A percentile compares a stretch with the other conserved stretches of the same genome.
Evolutionary conservation across 2,329 filamentous ascomycete species (phyloP).

Genomic region (Talaromyces islandicus): DNA sequence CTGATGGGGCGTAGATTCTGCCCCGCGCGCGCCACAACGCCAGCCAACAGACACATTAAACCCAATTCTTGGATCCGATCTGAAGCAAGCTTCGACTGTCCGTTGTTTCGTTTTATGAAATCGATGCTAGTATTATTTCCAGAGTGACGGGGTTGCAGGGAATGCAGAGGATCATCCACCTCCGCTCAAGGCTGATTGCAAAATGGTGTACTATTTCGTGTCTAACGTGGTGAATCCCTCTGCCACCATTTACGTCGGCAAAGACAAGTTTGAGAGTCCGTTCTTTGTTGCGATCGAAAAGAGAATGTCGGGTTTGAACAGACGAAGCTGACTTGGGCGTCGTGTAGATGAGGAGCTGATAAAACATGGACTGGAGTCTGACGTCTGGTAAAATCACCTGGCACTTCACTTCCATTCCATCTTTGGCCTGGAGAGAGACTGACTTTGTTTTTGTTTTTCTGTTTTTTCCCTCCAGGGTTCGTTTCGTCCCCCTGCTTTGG

Average conservation of each 20-base stretch:
- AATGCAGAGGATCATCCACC: neutral
- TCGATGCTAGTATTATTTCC: neutral
- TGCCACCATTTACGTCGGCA: constrained; percentile 91
- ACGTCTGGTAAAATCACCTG: constrained; percentile 66
- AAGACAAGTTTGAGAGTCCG: constrained; percentile 98
- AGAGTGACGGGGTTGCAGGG: neutral
- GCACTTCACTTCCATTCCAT: constrained; percentile 5
- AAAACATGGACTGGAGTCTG: constrained; percentile 87
- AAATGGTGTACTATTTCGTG: constrained; percentile 94
- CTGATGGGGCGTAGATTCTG: neutral
- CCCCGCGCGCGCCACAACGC: neutral
- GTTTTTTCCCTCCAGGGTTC: constrained; percentile 13
- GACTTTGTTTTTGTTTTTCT: neutral
- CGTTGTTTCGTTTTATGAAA: neutral
- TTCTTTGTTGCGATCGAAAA: constrained; percentile 9
- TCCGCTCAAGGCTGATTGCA: neutral
- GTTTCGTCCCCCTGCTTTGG: constrained; percentile 1
- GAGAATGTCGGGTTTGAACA: neutral
- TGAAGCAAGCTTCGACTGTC: neutral
- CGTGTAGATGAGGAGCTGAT: constrained; percentile 86
- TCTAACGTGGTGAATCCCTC: constrained; percentile 76
- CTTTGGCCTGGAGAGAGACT: constrained; percentile 1
- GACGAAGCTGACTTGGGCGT: constrained; percentile 2
- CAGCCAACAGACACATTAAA: neutral
- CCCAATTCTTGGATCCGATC: neutral